These are phyloP conservation scores for Blastobotrys malaysiensis DNA, from an alignment of 1,139 yeast genomes.

Conservation along the genomic window DNA sequence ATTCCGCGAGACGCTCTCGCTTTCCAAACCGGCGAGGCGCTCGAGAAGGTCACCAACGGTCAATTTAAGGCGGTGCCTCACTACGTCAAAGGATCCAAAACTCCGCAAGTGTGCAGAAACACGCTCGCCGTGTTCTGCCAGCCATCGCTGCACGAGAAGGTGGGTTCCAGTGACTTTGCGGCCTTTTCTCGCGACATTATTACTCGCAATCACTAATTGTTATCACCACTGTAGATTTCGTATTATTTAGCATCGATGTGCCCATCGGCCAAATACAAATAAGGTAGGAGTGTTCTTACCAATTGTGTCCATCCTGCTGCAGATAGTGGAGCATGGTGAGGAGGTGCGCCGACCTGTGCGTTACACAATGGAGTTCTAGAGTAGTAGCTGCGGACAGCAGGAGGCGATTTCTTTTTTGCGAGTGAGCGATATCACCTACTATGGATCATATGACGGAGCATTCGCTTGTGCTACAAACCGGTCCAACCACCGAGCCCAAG, in stretches of 20 bases:
- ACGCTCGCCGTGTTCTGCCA: slow-evolving; percentile 64
- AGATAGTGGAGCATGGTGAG: not conserved
- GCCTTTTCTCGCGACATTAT: slow-evolving; percentile 37
- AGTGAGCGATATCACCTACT: too few relatives aligned
- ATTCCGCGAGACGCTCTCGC: slow-evolving; percentile 56
- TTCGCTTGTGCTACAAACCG: too few relatives aligned
- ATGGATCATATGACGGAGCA: too few relatives aligned
- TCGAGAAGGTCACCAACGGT: slow-evolving; percentile 48
- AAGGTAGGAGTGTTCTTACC: too few relatives aligned
- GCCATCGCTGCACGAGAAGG: slow-evolving; percentile 49
- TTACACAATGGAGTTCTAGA: not conserved
- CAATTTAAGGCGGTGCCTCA: slow-evolving; percentile 59
- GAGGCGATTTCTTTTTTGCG: not conserved
- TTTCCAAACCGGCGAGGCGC: slow-evolving; percentile 61
- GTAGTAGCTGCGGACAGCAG: not conserved
- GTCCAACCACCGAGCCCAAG: too few relatives aligned
- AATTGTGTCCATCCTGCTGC: too few relatives aligned
- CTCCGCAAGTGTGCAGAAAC: slow-evolving; percentile 43
- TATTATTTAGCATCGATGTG: too few relatives aligned
- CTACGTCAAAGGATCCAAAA: slow-evolving; percentile 42
- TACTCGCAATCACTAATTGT: slow-evolving; percentile 20
- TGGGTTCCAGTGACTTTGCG: slow-evolving; percentile 49
- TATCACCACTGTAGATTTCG: too few relatives aligned
- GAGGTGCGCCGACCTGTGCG: not conserved
- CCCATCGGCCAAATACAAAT: too few relatives aligned